Evolutionary conservation across 2,329 filamentous ascomycete species (phyloP), one percentile per base, ranked within the genome.

Genomic region (Aspergillus novofumigatus): DNA sequence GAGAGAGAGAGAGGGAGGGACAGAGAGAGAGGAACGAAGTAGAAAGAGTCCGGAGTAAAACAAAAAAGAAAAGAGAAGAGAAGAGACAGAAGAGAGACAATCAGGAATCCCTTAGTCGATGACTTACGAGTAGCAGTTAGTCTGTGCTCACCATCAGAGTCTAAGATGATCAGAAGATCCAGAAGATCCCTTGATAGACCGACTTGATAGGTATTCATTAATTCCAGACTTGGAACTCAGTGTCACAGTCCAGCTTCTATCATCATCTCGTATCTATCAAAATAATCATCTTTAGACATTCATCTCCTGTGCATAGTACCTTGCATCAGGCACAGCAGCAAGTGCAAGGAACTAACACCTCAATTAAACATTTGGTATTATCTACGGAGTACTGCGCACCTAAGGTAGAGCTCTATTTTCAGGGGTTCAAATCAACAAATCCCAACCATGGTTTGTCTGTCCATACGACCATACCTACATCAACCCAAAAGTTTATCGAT

Each of bases 21-120:
- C 52, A 49, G 44, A 26, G 47, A 55, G 55, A 53, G 54, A 49
- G 44, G 45, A 45, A 54, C 45, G 17, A 29, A 28, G 48, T 17
- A 51, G 50, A 50, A 29, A 55, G 48, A 50, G 44, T 14, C 11
- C 29, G 5, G 29, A 35, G 29, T 14, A 35, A 14, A 35, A 11
- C 14, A 5, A 29, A 28, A 29, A 35, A 52, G 50, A 21, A 35
- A 55, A 38, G 29, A 51, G 20, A 47, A 35, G 4, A 42, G 47
- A 51, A 55, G 26, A 38, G 48, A 55, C 48, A 29, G 38, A 53
- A 25, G 28, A 48, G 23, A 47, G 41, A 44, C 21, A 44, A 23
- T 21, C 8, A 44, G 21, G 41, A 8, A 44, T 44, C 41, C 41
- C 21, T 21, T 10, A 44, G n/a, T 44, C 14, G 11, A 35, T 14